These are phyloP conservation scores for Chrysoporthe austroafricana DNA, from an alignment of 2,329 filamentous ascomycete species.

Conservation along the genomic window DNA sequence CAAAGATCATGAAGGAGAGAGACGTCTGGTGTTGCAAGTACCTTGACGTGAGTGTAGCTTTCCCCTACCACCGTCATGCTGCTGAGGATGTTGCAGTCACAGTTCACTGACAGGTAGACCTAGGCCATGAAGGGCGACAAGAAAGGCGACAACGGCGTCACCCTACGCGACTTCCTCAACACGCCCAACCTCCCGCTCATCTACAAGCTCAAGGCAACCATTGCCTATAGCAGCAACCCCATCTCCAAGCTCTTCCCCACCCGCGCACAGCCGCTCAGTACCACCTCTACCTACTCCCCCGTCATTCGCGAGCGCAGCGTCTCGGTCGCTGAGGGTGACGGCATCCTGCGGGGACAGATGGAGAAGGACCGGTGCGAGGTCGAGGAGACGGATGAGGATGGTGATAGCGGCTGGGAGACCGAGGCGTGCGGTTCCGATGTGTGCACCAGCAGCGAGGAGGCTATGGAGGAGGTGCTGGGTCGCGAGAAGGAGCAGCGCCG, in stretches of 20 bases:
- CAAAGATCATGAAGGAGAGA: constrained; percentile 12
- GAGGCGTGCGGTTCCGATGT: neutral
- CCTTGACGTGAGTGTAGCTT: neutral
- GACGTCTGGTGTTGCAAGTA: constrained; percentile 7
- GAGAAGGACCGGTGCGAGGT: neutral
- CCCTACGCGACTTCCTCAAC: constrained; percentile 10
- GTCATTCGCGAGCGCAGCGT: neutral
- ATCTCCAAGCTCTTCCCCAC: too few relatives aligned
- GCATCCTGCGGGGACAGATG: neutral
- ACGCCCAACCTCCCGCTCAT: constrained; percentile 8
- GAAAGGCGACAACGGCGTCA: neutral
- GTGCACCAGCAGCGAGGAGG: neutral
- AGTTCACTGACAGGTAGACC: neutral
- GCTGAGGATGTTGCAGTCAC: neutral
- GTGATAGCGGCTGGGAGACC: neutral
- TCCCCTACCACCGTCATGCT: neutral
- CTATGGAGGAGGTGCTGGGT: neutral
- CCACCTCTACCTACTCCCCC: neutral
- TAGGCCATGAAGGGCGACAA: constrained; percentile 8
- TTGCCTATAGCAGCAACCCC: constrained; percentile 12
- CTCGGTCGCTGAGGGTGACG: neutral
- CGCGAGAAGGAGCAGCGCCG: neutral
- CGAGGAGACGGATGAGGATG: neutral
- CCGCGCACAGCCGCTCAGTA: neutral
- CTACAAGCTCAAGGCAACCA: constrained; percentile 16